phyloP scores from a whole-genome alignment of 257 asterid species.

The Rauvolfia tetraphylla region DNA sequence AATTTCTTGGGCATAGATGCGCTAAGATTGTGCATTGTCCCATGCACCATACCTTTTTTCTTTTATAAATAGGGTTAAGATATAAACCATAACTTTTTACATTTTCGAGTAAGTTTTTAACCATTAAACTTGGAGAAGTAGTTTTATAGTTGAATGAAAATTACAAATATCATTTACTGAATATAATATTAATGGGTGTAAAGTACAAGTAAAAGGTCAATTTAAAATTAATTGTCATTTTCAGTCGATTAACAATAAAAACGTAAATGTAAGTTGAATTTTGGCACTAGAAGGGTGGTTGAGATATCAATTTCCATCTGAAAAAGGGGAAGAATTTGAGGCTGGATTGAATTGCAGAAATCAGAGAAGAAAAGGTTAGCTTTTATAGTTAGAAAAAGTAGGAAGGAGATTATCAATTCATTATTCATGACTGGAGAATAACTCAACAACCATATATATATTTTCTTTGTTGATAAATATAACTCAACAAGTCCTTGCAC shows the following conservation, averaged over 20 bases:
- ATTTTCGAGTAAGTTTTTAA: no score
- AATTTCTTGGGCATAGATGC: not conserved
- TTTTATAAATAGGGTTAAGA: no score
- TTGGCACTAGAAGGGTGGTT: not conserved
- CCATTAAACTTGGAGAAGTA: no score
- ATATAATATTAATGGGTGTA: no score
- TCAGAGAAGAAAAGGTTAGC: not conserved
- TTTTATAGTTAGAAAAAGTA: not conserved
- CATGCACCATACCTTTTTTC: not conserved
- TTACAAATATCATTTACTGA: no score
- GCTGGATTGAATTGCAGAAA: not conserved
- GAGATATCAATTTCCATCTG: not conserved
- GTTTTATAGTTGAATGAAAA: no score
- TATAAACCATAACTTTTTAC: no score
- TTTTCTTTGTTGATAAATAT: no score
- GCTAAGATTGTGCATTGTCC: not conserved
- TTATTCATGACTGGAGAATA: not conserved
- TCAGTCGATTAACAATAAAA: not conserved
- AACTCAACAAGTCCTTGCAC: no score
- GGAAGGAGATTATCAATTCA: not conserved
- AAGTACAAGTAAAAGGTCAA: no score
- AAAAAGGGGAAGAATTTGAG: not conserved
- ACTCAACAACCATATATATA: not conserved
- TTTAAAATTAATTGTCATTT: not conserved
- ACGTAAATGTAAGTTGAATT: not conserved